Evolutionary conservation across 2,329 filamentous ascomycete species (phyloP), one percentile per base, ranked within the genome.

Genomic region (Cytospora piceicola): DNA sequence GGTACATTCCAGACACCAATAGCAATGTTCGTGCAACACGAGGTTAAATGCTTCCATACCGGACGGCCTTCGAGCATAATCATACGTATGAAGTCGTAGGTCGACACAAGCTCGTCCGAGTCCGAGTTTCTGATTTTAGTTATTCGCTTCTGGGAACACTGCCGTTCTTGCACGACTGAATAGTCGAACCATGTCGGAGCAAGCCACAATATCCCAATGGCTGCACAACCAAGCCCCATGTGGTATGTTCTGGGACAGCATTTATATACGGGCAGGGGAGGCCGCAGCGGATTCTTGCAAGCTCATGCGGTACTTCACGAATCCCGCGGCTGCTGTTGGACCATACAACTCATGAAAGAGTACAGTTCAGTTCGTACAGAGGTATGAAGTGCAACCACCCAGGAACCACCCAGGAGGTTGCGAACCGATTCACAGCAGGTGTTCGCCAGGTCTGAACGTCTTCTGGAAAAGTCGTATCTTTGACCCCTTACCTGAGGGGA

Each of bases 291-390:
- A 29, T 55, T 22, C 24, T 24, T 34, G 39, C 14, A 57, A 55
- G 39, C 65, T 62, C 65, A 67, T 67, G 66, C 52, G 49, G 58
- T 58, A 51, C 56, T 51, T 57, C 52, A 42, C n/a, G 58, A 65
- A 29, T 30, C 56, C 32, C 29, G 39, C 49, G 55, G 56, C 53
- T 55, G 52, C 46, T 24, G 32, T 42, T 51, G 65, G 53, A 4
- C 42, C 49, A 32, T 46, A 49, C 55, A 22, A 42, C 29, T 7
- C 36, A 20, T 27, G 17, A 20, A 20, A 17, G 8, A 14, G 32
- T 30, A 20, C 49, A 22, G 22, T 51, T 22, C 12, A 32, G 46
- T 58, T 42, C 46, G 49, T 49, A 36, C 46, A 32, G 15, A 51
- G 61, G 32, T 36, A 22, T 14, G 58, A 11, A 32, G 51, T 22